Conservation (phyloP, 1,284 basidiomycete species). For the Neolentinus lepideus region DNA sequence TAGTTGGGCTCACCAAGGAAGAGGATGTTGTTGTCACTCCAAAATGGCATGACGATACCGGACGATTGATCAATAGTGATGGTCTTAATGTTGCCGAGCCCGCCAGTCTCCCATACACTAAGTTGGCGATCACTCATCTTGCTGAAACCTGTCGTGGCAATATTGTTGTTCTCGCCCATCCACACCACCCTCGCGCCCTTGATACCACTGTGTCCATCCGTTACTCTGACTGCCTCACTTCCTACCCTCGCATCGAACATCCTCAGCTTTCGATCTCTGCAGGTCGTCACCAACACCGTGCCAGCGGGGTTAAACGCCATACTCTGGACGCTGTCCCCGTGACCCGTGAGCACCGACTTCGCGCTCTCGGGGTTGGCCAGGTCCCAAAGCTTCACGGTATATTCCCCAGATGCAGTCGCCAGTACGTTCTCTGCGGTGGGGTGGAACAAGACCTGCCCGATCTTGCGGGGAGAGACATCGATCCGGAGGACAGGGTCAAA, state of each 20-base stretch:
- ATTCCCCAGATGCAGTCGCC: slow-evolving; percentile 84
- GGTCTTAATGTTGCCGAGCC: slow-evolving; percentile 70
- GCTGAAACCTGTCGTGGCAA: slow-evolving; percentile 94
- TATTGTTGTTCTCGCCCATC: slow-evolving; percentile 85
- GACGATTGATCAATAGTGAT: slow-evolving; percentile 80
- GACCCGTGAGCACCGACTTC: slow-evolving; percentile 61
- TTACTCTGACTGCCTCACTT: slow-evolving; percentile 70
- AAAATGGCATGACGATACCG: slow-evolving; percentile 97
- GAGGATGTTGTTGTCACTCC: slow-evolving; percentile 89
- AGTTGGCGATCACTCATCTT: slow-evolving; percentile 93
- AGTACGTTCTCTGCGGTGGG: slow-evolving; percentile 87
- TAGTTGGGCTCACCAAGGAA: slow-evolving; percentile 65
- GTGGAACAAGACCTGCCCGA: slow-evolving; percentile 94
- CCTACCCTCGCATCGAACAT: slow-evolving; percentile 86
- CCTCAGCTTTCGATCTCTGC: slow-evolving; percentile 88
- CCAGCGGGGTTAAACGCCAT: slow-evolving; percentile 83
- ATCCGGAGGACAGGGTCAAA: slow-evolving; percentile 77
- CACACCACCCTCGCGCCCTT: slow-evolving; percentile 89
- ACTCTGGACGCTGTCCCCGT: slow-evolving; percentile 86
- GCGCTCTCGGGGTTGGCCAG: slow-evolving; percentile 64
- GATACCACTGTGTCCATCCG: slow-evolving; percentile 89
- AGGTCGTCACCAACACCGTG: slow-evolving; percentile 72
- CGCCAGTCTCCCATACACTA: slow-evolving; percentile 78
- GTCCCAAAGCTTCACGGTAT: slow-evolving; percentile 91
- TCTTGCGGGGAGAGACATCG: slow-evolving; percentile 75